Conservation (phyloP, 352 stramenopile genomes). For the Phytophthora boehmeriae region DNA sequence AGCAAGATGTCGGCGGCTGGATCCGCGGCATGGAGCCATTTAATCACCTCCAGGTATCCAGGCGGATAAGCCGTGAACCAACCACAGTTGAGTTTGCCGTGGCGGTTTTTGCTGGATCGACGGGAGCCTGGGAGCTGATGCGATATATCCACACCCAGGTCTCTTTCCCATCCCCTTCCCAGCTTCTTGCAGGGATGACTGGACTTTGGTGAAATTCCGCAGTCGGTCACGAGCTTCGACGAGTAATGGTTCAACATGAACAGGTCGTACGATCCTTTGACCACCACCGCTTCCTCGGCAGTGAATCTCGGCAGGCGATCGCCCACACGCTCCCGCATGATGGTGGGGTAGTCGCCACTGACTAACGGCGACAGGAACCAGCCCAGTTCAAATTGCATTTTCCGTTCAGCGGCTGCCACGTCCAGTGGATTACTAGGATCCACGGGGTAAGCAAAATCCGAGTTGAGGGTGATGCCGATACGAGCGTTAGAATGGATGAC, state of each 20-base stretch:
- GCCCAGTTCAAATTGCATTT: slow-evolving; percentile 90
- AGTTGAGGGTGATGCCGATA: slow-evolving; percentile 93
- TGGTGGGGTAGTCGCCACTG: slow-evolving; percentile 89
- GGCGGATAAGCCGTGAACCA: slow-evolving; percentile 60
- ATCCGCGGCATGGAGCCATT: slow-evolving; percentile 60
- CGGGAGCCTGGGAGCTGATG: slow-evolving; percentile 68
- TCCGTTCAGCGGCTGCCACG: slow-evolving; percentile 72
- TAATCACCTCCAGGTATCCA: slow-evolving; percentile 62
- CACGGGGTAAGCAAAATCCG: slow-evolving; percentile 79
- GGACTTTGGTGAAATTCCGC: slow-evolving; percentile 27
- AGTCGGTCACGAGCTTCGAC: slow-evolving; percentile 67
- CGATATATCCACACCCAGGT: slow-evolving; percentile 54
- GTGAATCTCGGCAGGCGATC: slow-evolving; percentile 90
- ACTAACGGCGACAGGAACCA: slow-evolving; percentile 93
- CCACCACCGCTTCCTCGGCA: slow-evolving; percentile 54
- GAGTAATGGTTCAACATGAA: slow-evolving; percentile 96
- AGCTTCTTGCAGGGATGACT: slow-evolving; percentile 47
- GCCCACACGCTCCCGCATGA: slow-evolving; percentile 87
- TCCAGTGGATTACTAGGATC: slow-evolving; percentile 56
- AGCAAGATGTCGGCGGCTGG: slow-evolving; percentile 49
- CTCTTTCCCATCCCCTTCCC: slow-evolving; percentile 49
- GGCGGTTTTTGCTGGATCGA: slow-evolving; percentile 42
- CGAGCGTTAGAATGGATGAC: slow-evolving; percentile 52
- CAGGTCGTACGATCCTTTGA: slow-evolving; percentile 90
- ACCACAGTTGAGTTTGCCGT: slow-evolving; percentile 49